Evolutionary conservation across 257 asterid genomes (phyloP).

Genomic region (Rubia yunnanensis): DNA sequence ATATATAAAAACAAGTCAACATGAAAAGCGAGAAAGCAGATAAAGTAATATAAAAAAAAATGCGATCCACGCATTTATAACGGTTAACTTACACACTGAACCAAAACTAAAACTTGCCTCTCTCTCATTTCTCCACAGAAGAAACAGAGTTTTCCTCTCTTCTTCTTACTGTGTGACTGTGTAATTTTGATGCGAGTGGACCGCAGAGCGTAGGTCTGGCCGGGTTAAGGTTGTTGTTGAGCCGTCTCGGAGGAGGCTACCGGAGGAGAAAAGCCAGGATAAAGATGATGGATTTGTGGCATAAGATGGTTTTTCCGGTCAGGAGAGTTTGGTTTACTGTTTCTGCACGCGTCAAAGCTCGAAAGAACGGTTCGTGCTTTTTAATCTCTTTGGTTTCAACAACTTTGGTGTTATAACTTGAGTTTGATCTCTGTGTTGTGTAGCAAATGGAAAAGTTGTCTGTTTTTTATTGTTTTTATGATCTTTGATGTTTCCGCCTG

Average conservation of each 20-base stretch:
- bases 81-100: slow-evolving; percentile 6
- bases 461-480: background rate
- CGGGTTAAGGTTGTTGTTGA: slow-evolving; percentile 44
- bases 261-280: slow-evolving; percentile 49
- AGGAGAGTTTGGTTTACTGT: slow-evolving; percentile 60
- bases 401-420: background rate
- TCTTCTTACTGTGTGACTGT: background rate
- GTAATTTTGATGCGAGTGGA: background rate
- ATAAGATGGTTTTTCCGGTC: slow-evolving; percentile 68
- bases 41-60: no score
- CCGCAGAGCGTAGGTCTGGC: slow-evolving; percentile 42
- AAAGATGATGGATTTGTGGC: slow-evolving; percentile 68
- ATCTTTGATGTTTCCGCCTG: background rate
- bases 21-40: no score
- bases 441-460: background rate
- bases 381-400: background rate
- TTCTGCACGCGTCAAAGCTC: slow-evolving; percentile 56
- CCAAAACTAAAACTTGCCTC: background rate
- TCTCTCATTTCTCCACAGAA: background rate
- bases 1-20: no score
- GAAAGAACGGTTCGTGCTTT: slow-evolving; percentile 42
- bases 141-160: background rate
- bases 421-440: background rate
- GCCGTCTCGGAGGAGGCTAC: slow-evolving; percentile 50
- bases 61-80: slow-evolving; percentile 2